A percentile compares a stretch with the other conserved stretches of the same genome.
phyloP scores from a whole-genome alignment of 2,329 filamentous ascomycete genomes.

The Colletotrichum melonis region DNA sequence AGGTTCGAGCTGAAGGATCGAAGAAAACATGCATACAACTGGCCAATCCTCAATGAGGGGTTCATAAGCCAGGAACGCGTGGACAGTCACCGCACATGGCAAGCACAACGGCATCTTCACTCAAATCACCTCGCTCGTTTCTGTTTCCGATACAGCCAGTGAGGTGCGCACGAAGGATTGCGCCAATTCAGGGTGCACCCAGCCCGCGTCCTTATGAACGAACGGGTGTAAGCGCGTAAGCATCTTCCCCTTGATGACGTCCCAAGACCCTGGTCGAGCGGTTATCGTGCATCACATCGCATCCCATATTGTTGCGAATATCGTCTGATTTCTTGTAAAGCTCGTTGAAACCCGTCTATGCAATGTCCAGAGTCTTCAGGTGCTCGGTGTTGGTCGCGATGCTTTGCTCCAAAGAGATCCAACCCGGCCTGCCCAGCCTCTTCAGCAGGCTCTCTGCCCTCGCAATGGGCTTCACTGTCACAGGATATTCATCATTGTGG shows the following conservation, averaged over 20 bases:
- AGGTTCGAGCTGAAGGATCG: no score
- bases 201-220: neutral
- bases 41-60: neutral
- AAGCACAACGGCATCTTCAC: neutral
- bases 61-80: neutral
- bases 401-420: slow-evolving; percentile 11
- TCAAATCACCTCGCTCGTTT: neutral
- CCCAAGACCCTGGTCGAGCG: neutral
- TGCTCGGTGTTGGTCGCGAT: slow-evolving; percentile 9
- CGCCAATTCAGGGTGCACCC: neutral
- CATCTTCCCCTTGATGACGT: neutral
- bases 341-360: no score
- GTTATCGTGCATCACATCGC: neutral
- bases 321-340: no score
- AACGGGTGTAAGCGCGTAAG: no score
- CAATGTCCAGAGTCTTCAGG: neutral
- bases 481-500: slow-evolving; percentile 1
- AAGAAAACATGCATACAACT: no score
- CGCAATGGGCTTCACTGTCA: slow-evolving; percentile 17
- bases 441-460: slow-evolving; percentile 1
- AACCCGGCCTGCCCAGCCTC: neutral
- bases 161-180: neutral
- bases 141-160: neutral
- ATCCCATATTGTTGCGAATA: neutral
- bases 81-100: neutral